Evolutionary conservation across 805 yeast species (phyloP).

Genomic region (Yamadazyma endophytica): DNA sequence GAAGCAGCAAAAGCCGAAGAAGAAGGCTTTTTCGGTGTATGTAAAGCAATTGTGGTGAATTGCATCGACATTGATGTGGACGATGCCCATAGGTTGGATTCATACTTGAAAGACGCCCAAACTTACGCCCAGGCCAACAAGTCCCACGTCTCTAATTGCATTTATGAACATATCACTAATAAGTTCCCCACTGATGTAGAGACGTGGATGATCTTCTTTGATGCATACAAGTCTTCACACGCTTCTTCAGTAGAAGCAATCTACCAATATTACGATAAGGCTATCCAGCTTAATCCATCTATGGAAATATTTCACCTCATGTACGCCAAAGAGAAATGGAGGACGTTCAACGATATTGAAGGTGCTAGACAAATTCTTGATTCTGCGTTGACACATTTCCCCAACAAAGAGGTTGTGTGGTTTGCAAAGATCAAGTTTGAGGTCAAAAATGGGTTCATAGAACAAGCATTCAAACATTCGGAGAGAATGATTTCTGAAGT

Average conservation of each 20-base stretch:
- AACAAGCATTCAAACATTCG: constrained; percentile 31
- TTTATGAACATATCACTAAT: constrained; percentile 43
- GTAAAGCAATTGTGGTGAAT: constrained; percentile 49
- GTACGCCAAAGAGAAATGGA: constrained; percentile 72
- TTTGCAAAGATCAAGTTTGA: constrained; percentile 70
- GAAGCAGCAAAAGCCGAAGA: constrained; percentile 53
- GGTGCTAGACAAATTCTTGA: constrained; percentile 53
- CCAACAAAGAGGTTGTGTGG: constrained; percentile 56
- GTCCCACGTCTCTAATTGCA: constrained; percentile 41
- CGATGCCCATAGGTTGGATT: constrained; percentile 28
- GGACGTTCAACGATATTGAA: constrained; percentile 38
- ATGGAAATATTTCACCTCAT: constrained; percentile 53
- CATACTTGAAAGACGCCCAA: no score
- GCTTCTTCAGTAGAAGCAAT: constrained; percentile 12
- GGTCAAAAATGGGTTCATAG: constrained; percentile 35
- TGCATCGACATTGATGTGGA: constrained; percentile 26
- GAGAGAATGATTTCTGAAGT: constrained; percentile 15
- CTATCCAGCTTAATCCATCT: constrained; percentile 48
- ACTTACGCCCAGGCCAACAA: constrained; percentile 18
- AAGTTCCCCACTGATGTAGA: constrained; percentile 42
- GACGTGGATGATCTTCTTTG: constrained; percentile 48
- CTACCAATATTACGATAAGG: constrained; percentile 44
- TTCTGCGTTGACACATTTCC: constrained; percentile 41
- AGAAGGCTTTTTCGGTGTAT: constrained; percentile 42
- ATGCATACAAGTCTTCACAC: constrained; percentile 17